phyloP scores from a whole-genome alignment of 2,329 filamentous ascomycete genomes.

The Phialophora verrucosa region DNA sequence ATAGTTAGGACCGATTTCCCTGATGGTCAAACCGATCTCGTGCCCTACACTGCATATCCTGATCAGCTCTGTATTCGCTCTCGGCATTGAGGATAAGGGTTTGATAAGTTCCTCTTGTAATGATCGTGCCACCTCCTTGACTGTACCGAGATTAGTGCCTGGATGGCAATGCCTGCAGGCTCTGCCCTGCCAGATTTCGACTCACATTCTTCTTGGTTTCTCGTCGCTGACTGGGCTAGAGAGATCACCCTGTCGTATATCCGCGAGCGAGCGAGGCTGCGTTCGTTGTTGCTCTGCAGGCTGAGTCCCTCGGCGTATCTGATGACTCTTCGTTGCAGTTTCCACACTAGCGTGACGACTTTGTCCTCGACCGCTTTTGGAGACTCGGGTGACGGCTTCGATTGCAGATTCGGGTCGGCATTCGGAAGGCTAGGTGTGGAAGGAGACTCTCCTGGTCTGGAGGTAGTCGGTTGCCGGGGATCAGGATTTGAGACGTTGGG shows the following conservation, averaged over 20 bases:
- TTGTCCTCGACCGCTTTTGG: background rate
- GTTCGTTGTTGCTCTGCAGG: background rate
- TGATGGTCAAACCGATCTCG: background rate
- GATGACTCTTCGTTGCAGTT: background rate
- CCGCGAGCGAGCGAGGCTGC: constrained; percentile 1
- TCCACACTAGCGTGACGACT: background rate
- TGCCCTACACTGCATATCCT: background rate
- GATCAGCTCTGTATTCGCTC: background rate
- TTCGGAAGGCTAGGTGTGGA: background rate
- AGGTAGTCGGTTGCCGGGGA: background rate
- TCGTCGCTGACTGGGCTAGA: background rate
- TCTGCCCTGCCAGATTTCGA: background rate
- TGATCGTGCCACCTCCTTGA: background rate
- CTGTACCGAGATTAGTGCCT: background rate
- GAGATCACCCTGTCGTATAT: background rate
- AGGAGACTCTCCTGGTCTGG: background rate
- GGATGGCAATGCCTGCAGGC: background rate
- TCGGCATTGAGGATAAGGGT: background rate
- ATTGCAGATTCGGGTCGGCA: background rate
- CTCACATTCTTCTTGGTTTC: constrained; percentile 5
- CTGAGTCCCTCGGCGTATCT: background rate
- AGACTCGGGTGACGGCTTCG: background rate
- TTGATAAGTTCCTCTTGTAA: background rate
- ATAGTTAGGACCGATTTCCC: background rate
- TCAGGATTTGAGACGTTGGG: background rate